Conservation (phyloP, 371 early-diverging fungal species). For the Funneliformis caledonium region DNA sequence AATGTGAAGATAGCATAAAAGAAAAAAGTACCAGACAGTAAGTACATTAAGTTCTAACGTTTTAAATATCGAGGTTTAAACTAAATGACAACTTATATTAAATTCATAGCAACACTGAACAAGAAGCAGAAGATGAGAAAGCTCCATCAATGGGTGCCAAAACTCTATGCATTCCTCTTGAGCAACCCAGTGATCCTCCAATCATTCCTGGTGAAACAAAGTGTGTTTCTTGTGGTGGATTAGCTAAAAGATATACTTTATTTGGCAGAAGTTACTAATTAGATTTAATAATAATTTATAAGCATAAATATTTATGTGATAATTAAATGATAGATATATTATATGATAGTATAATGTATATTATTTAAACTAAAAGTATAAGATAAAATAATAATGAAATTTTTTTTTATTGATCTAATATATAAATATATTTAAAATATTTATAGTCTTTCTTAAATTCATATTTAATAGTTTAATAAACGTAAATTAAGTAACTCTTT, state of each 20-base stretch:
- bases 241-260: slow-evolving; percentile 84
- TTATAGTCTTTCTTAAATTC: no score
- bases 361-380: no score
- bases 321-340: no score
- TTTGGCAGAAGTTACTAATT: slow-evolving; percentile 93
- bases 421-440: no score
- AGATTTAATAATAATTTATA: no score
- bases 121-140: slow-evolving; percentile 89
- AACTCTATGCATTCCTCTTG: slow-evolving; percentile 98
- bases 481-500: no score
- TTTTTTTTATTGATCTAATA: no score
- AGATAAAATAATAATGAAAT: no score
- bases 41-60: slow-evolving; percentile 34
- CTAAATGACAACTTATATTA: slow-evolving; percentile 36
- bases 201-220: slow-evolving; percentile 78
- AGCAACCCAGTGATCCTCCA: slow-evolving; percentile 82
- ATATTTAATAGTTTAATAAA: no score
- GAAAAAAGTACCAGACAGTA: slow-evolving; percentile 81
- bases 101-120: slow-evolving; percentile 56
- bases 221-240: slow-evolving; percentile 83
- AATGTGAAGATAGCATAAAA: slow-evolving; percentile 98
- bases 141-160: slow-evolving; percentile 99
- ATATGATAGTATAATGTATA: no score
- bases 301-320: no score
- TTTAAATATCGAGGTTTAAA: neutral